Conservation (phyloP, 805 yeast genomes). For the Ogataea trehaloabstinens region DNA sequence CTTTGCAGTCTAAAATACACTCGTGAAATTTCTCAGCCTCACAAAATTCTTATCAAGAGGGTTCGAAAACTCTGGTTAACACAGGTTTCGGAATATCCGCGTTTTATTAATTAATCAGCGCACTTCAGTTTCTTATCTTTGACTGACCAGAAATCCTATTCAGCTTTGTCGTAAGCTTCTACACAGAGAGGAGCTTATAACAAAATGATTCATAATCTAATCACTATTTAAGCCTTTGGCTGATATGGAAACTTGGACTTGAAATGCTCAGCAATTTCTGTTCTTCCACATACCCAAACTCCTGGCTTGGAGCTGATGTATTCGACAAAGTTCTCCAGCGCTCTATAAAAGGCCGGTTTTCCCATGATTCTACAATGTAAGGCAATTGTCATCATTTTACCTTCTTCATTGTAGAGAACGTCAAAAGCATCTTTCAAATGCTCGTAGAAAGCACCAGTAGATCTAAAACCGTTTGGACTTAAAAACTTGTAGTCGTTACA, state of each 20-base stretch:
- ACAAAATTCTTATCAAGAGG: too few relatives aligned
- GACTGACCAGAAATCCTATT: too few relatives aligned
- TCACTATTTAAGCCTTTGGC: constrained; percentile 15
- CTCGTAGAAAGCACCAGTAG: constrained; percentile 26
- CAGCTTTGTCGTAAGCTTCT: too few relatives aligned
- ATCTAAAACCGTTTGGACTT: constrained; percentile 26
- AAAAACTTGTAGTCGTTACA: constrained; percentile 27
- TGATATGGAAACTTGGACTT: constrained; percentile 21
- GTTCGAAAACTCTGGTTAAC: too few relatives aligned
- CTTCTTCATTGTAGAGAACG: constrained; percentile 35
- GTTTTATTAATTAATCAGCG: too few relatives aligned
- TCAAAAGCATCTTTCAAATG: constrained; percentile 37
- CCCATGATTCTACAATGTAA: constrained; percentile 36
- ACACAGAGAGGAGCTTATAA: too few relatives aligned
- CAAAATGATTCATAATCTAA: too few relatives aligned
- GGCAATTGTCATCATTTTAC: constrained; percentile 38
- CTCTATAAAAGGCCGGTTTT: constrained; percentile 35
- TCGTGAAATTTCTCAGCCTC: too few relatives aligned
- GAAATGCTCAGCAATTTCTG: constrained; percentile 34
- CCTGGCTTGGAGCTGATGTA: constrained; percentile 32
- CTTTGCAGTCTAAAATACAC: too few relatives aligned
- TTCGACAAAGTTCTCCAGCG: constrained; percentile 35
- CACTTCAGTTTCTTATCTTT: too few relatives aligned
- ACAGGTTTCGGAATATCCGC: too few relatives aligned
- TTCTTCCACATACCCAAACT: constrained; percentile 37